These are phyloP conservation scores for Fusarium abutilonis DNA, from an alignment of 2,329 filamentous ascomycete genomes.

Conservation along the genomic window DNA sequence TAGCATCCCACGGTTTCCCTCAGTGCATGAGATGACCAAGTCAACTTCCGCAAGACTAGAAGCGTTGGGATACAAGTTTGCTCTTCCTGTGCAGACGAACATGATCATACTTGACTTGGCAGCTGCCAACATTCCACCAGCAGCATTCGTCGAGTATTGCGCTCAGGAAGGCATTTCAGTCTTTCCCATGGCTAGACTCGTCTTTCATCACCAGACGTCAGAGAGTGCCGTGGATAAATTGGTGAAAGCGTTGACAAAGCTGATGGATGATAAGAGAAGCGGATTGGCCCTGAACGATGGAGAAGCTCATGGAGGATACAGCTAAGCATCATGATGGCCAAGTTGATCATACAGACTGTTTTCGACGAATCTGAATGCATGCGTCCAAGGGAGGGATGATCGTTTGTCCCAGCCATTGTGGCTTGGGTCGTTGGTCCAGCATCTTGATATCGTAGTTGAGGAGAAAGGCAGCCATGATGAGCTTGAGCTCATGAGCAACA, in stretches of 20 bases:
- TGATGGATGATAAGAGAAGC: conserved; percentile 26
- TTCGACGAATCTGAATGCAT: conserved; percentile 44
- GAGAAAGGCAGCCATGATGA: conserved; percentile 61
- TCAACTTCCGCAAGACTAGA: conserved; percentile 22
- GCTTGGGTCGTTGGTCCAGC: conserved; percentile 52
- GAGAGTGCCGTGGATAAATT: conserved; percentile 16
- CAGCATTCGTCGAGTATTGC: conserved; percentile 37
- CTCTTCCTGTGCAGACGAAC: conserved; percentile 44
- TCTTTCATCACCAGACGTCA: conserved; percentile 38
- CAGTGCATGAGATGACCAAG: conserved; percentile 38
- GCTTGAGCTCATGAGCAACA: conserved; percentile 65
- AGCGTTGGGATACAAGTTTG: conserved; percentile 37
- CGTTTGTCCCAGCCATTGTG: conserved; percentile 57
- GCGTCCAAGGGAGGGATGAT: conserved; percentile 47
- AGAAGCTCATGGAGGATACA: conserved; percentile 26
- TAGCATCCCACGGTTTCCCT: conserved; percentile 33
- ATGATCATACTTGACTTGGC: conserved; percentile 43
- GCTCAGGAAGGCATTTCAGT: conserved; percentile 20
- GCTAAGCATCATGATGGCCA: neutral
- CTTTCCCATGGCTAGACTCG: conserved; percentile 32
- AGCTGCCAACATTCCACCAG: conserved; percentile 28
- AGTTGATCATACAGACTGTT: neutral
- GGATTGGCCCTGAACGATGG: conserved; percentile 8
- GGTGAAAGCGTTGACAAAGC: conserved; percentile 24
- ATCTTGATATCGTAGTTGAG: conserved; percentile 63